A percentile compares a stretch with the other conserved stretches of the same genome.
phyloP scores from a whole-genome alignment of 768 basidiomycete species.

The Candolleomyces efflorescens region DNA sequence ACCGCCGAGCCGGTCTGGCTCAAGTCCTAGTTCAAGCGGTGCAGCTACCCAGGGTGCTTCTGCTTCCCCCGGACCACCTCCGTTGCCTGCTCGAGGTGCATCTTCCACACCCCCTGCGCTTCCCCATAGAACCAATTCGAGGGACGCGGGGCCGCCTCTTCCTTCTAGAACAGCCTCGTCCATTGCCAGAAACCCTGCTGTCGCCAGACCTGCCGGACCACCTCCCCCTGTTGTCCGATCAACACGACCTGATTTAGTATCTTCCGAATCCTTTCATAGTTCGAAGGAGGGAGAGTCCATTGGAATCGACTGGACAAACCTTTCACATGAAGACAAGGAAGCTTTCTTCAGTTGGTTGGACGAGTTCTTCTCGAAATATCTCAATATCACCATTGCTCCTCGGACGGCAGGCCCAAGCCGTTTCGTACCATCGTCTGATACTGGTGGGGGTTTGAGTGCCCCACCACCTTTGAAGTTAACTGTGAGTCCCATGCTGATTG shows the following conservation, averaged over 20 bases:
- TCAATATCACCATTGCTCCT: conserved; percentile 15
- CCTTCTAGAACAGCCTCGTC: conserved; percentile 4
- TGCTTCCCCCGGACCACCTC: conserved; percentile 20
- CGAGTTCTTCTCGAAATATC: conserved; percentile 62
- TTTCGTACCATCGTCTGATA: conserved; percentile 3
- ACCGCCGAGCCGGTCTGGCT: conserved; percentile 33
- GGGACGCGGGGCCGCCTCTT: conserved; percentile 5
- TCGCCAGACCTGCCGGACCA: conserved; percentile 11
- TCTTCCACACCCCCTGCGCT: conserved; percentile 9
- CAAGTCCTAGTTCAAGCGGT: conserved; percentile 11
- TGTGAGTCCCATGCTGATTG: conserved; percentile 5
- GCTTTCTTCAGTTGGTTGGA: conserved; percentile 78
- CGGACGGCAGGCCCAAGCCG: conserved; percentile 17
- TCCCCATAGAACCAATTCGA: conserved; percentile 1
- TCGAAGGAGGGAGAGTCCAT: conserved; percentile 3
- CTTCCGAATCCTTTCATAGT: background rate
- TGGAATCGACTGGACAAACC: conserved; percentile 64
- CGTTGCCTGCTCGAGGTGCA: conserved; percentile 17
- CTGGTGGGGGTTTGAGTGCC: background rate
- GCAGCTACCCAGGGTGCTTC: conserved; percentile 13
- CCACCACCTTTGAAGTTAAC: conserved; percentile 4
- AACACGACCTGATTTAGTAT: conserved; percentile 8
- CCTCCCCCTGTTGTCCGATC: conserved; percentile 14
- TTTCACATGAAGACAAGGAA: conserved; percentile 63
- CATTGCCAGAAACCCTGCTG: conserved; percentile 6